These are phyloP conservation scores for carrot (Daucus carota) DNA, from an alignment of 129 eudicot species.

Conservation along the genomic window DH1_v3.0 NC_030381.2:50224501-50225000, in stretches of 20 bases:
- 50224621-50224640: neutral
- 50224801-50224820: neutral
- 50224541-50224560: conserved; percentile 1
- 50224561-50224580: neutral
- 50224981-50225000: no score
- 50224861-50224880: no score
- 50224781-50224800: neutral
- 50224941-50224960: no score
- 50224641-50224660: no score
- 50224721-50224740: neutral
- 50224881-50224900: neutral
- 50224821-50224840: neutral
- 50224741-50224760: neutral
- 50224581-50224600: conserved; percentile 9
- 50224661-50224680: no score
- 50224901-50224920: neutral
- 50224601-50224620: neutral
- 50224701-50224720: neutral
- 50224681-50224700: neutral
- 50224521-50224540: neutral
- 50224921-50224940: neutral
- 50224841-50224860: neutral
- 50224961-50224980: no score
- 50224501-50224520: conserved; percentile 10
- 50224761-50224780: neutral